Evolutionary conservation across 1,139 yeast genomes (phyloP).

Genomic region (Arxiozyma bovina): DNA sequence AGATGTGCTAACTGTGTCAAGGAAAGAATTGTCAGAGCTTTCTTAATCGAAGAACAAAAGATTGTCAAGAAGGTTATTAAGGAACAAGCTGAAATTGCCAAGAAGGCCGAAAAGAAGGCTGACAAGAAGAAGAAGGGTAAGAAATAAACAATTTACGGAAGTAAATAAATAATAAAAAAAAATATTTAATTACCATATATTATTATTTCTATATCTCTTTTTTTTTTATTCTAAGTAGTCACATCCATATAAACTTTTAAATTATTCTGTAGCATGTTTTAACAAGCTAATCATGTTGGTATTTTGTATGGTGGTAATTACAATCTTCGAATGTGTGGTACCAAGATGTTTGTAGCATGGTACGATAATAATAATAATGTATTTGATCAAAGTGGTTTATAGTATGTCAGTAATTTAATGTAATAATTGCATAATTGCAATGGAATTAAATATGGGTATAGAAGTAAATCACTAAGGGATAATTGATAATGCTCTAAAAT

Average conservation of each 20-base stretch:
- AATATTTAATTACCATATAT: not conserved
- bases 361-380: not conserved
- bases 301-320: not conserved
- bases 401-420: too few species aligned
- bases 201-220: not conserved
- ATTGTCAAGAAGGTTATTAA: conserved; percentile 97
- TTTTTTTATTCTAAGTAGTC: not conserved
- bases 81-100: conserved; percentile 85
- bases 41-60: conserved; percentile 99
- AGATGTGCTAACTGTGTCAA: conserved; percentile 98
- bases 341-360: not conserved
- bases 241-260: conserved; percentile 1
- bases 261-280: not conserved
- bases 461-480: too few species aligned
- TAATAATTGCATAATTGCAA: too few species aligned
- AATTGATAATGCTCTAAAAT: too few species aligned
- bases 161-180: not conserved
- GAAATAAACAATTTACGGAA: conserved; percentile 6
- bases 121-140: conserved; percentile 12
- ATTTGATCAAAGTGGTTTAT: too few species aligned
- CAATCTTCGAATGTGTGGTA: too few species aligned
- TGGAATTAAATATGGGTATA: too few species aligned
- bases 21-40: conserved; percentile 98
- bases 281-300: not conserved
- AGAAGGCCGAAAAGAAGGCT: conserved; percentile 28